phyloP scores from a whole-genome alignment of 1,139 yeast species.

The Hyphopichia wangnamkhiaoensis region DNA sequence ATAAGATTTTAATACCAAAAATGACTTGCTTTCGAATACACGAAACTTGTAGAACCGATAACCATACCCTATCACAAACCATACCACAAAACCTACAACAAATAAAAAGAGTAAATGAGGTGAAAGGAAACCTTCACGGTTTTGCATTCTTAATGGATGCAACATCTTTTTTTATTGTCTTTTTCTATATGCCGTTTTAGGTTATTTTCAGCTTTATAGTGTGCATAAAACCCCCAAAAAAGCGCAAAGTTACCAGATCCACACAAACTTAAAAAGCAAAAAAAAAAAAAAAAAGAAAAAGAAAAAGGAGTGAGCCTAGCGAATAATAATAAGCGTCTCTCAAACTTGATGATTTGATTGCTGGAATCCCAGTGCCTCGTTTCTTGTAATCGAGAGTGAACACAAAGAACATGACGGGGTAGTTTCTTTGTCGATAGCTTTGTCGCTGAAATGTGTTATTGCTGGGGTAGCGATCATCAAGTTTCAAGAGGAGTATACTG shows the following conservation, averaged over 20 bases:
- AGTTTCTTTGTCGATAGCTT: too few relatives aligned
- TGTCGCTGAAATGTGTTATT: too few relatives aligned
- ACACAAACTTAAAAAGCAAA: background rate
- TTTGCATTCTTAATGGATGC: background rate
- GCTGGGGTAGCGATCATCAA: background rate
- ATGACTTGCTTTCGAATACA: too few relatives aligned
- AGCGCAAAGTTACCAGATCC: too few relatives aligned
- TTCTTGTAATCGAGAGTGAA: too few relatives aligned
- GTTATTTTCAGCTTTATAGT: too few relatives aligned
- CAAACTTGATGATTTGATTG: too few relatives aligned
- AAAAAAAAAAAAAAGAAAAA: too few relatives aligned
- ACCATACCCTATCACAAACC: background rate
- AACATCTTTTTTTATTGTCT: background rate
- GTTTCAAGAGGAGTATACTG: background rate
- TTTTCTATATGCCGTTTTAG: background rate
- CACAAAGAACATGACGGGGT: too few relatives aligned
- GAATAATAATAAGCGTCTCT: background rate
- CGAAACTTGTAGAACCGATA: background rate
- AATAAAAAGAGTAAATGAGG: background rate
- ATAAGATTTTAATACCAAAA: background rate
- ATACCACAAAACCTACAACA: background rate
- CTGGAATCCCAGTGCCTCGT: too few relatives aligned
- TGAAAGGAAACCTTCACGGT: background rate
- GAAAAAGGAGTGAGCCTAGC: background rate
- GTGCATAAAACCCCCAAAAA: too few relatives aligned